Base-by-base conservation (phyloP, 2,329 filamentous ascomycete genomes). In the Venturia oleaginea region DNA sequence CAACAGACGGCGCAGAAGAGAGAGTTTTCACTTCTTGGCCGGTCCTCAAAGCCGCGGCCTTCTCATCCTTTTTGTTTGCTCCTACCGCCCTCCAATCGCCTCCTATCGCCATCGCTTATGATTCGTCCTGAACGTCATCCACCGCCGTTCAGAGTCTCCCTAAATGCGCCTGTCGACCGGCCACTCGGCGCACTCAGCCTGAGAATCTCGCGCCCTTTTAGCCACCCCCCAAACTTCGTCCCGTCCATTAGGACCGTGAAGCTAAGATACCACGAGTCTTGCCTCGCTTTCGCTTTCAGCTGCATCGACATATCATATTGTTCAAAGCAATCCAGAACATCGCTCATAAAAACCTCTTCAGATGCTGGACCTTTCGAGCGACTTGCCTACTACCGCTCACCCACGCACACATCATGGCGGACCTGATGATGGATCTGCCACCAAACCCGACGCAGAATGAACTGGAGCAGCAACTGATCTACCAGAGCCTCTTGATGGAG, bases 391-490 rank as follows among this genome's bases (percentile, higher is more conserved):
- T 6, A 32, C 30, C 30, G n/a, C 30, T 34, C 51, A 30, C 30
- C n/a, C 30, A 22, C 51, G 51, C 51, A 57, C 15, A 57, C 51
- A 19, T 13, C 27, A 57, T 57, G 51, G 51, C 51, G 27, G 27
- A 30, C 24, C 15, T n/a, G 17, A 57, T 34, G 51, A 27, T 32
- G 30, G 51, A 34, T 34, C 64, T 67, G 30, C 42, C 62, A 0
- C 54, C 63, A 19, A 59, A 66, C 55, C 62, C 67, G 19, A 65
- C 65, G 34, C 46, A 57, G 37, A 63, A 71, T n/a, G 70, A 70
- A 34, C 66, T 74, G 57, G 69, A 71, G 40, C 72, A 75, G n/a
- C 73, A 76, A 34, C 66, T 76, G 32, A 61, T 67, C 6, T 74
- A 75, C 65, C 68, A 69, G 17, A 65, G 68, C 38, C 69, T 73